Evolutionary conservation across 768 basidiomycete genomes (phyloP), one percentile per base, ranked within the genome.

Genomic region (Agaricus sinodeliciosus): DNA sequence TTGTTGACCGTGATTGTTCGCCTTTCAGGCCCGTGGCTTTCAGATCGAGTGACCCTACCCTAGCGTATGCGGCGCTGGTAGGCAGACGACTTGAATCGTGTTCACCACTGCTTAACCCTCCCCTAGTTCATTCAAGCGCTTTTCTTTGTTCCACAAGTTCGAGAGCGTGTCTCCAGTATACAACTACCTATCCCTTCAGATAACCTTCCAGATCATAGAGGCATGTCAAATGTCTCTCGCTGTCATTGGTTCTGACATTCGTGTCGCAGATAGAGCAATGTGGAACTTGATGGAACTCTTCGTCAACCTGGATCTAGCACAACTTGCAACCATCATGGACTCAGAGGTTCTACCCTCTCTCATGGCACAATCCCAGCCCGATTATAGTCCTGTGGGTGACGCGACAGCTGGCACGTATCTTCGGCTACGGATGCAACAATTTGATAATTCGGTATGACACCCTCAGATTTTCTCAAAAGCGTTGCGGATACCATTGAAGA

Each of bases 121-220:
- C 2, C 8, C 2, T 48, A 78, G 76, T 67, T 75, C 19, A 60
- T 84, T 1, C 82, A 85, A 63, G 80, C 78, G 0, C 59, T 90
- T 3, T 87, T 78, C 62, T 79, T 77, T 55, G 74, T 90, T 4
- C 88, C 88, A 2, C 87, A 90, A 73, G 76, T 90, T 41, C 74
- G 84, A 22, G 59, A 78, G 54, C 55, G 67, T 18, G 58, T 74
- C 13, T 67, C 71, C 4, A 65, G 59, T 31, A 54, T 75, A 13
- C 63, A 57, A 6, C 58, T 71, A 22, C 69, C 69, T 13, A 49
- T 60, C 19, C 58, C 69, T 16, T 63, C 67, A 9, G 50, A 52
- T 2, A 55, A 60, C 27, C 34, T 55, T 9, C 60, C 66, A 8
- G 55, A 59, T 19, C 65, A 67, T 54, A 62, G 63, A 49, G 67